phyloP scores from a whole-genome alignment of 768 basidiomycete genomes.

The Boletus vermiculosoides region DNA sequence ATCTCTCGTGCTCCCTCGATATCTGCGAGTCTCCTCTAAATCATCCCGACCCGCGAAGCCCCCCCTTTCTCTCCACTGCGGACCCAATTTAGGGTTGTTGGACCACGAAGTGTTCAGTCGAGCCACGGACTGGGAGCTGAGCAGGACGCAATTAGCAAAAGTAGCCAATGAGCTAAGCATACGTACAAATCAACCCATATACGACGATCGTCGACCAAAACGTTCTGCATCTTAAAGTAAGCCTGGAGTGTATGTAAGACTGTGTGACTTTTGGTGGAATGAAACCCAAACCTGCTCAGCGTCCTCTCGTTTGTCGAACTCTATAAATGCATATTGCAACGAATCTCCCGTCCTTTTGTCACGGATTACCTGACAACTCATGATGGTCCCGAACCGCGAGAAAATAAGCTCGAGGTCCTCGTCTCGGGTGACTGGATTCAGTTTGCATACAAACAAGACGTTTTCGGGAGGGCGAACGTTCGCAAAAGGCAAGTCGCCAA shows the following conservation, averaged over 20 bases:
- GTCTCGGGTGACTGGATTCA: conserved; percentile 92
- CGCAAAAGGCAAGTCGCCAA: conserved; percentile 97
- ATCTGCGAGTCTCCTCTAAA: conserved; percentile 68
- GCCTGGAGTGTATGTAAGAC: conserved; percentile 49
- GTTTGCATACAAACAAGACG: conserved; percentile 97
- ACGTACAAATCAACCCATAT: conserved; percentile 99
- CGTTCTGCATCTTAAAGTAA: conserved; percentile 99
- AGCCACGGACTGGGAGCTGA: conserved; percentile 90
- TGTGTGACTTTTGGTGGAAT: background rate
- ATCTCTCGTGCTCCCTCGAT: conserved; percentile 42
- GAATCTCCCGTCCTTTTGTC: conserved; percentile 97
- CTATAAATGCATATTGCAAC: conserved; percentile 97
- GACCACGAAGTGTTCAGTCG: conserved; percentile 82
- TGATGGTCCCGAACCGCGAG: conserved; percentile 89
- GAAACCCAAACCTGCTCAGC: conserved; percentile 77
- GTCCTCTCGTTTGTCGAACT: conserved; percentile 91
- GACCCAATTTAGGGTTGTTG: conserved; percentile 62
- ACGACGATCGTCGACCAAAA: conserved; percentile 92
- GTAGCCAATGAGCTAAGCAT: conserved; percentile 5
- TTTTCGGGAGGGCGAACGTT: conserved; percentile 98
- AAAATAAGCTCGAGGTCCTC: conserved; percentile 98
- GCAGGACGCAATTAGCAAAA: conserved; percentile 18
- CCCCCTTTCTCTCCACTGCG: conserved; percentile 34
- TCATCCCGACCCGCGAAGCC: conserved; percentile 75
- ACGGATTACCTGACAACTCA: conserved; percentile 96